A percentile compares a stretch with the other conserved stretches of the same genome.
Evolutionary conservation across 176 grass and related monocot species (phyloP).

Genomic region (Oropetium thomaeum): DNA sequence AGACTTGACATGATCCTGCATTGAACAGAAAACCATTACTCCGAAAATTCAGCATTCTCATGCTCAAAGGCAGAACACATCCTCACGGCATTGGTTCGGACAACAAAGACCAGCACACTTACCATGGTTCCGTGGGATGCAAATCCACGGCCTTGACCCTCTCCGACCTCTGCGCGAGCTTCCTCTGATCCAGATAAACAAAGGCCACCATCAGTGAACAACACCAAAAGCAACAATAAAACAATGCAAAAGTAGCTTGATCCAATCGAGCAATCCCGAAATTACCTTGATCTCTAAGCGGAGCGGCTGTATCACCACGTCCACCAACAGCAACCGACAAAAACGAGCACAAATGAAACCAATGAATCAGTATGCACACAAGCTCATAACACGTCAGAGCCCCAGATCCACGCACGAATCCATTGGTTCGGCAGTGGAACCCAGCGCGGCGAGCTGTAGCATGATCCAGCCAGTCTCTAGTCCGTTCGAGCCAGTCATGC

Average conservation of each 20-base stretch:
- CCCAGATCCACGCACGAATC: conserved; percentile 39
- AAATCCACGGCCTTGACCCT: conserved; percentile 84
- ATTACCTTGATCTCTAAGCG: conserved; percentile 93
- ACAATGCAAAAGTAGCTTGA: conserved; percentile 28
- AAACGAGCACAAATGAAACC: conserved; percentile 34
- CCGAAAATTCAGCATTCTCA: neutral
- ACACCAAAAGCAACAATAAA: neutral
- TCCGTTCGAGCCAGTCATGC: neutral
- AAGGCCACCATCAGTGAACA: conserved; percentile 2
- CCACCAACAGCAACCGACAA: neutral
- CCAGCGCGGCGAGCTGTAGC: conserved; percentile 1
- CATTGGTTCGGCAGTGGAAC: neutral
- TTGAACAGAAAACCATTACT: neutral
- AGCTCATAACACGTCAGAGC: neutral
- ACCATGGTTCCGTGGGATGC: conserved; percentile 87
- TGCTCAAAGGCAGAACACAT: neutral
- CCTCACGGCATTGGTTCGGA: neutral
- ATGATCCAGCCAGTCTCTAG: neutral
- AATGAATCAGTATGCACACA: conserved; percentile 16
- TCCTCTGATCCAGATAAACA: conserved; percentile 79
- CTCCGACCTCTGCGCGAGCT: conserved; percentile 90
- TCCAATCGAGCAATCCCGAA: conserved; percentile 7
- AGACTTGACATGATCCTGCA: conserved; percentile 87
- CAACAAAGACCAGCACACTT: conserved; percentile 2
- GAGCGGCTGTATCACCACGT: conserved; percentile 53